A percentile compares a stretch with the other conserved stretches of the same genome.
phyloP scores from a whole-genome alignment of 495 filamentous ascomycete genomes.

The Daldinia concentrica region DNA sequence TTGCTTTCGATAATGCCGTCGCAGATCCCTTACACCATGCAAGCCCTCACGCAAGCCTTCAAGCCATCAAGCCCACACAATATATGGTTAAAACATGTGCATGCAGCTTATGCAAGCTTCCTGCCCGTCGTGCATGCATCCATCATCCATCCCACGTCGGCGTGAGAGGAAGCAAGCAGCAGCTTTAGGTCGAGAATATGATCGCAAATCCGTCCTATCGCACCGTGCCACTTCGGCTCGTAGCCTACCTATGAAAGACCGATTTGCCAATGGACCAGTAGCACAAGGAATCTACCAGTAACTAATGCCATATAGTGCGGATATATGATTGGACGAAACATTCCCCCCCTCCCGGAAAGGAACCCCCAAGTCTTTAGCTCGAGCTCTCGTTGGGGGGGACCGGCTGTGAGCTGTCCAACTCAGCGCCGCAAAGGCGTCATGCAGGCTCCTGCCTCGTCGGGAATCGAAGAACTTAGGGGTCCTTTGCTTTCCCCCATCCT shows the following conservation, averaged over 20 bases:
- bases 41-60: not conserved
- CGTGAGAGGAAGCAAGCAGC: not conserved
- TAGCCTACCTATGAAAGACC: constrained; percentile 16
- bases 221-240: constrained; percentile 30
- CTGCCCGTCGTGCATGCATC: constrained; percentile 33
- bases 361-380: constrained; percentile 4
- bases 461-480: constrained; percentile 15
- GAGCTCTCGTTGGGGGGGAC: constrained; percentile 14
- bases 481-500: not conserved
- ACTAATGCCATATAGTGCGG: constrained; percentile 2
- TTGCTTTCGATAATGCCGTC: constrained; percentile 1
- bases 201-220: constrained; percentile 30
- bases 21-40: constrained; percentile 29
- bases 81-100: constrained; percentile 27
- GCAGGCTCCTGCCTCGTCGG: constrained; percentile 24
- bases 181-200: constrained; percentile 25
- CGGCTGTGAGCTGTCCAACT: constrained; percentile 27
- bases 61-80: constrained; percentile 6
- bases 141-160: constrained; percentile 15
- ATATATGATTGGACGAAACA: constrained; percentile 24
- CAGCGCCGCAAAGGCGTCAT: constrained; percentile 24
- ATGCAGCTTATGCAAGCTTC: constrained; percentile 33
- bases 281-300: constrained; percentile 16
- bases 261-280: constrained; percentile 33
- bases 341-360: constrained; percentile 4